Evolutionary conservation across 441 rosid species (phyloP), one percentile per base, ranked within the genome.

Genomic region (Gossypium laxum): DNA sequence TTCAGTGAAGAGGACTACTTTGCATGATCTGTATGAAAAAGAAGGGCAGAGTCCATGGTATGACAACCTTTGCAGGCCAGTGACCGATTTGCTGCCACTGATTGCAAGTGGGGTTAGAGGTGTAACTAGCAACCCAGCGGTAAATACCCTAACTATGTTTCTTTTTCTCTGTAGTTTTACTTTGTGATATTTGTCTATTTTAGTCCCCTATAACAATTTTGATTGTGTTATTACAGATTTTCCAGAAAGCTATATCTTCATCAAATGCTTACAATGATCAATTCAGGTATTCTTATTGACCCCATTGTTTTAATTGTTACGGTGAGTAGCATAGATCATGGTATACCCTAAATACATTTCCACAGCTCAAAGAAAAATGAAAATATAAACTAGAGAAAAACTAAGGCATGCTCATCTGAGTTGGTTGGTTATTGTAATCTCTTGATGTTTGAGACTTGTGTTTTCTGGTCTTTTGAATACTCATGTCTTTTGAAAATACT

Each of bases 41-140:
- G 91, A 88, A 81, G 97, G 98, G 30, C 98, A 93, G 86, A 91
- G 98, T 82, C 98, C 98, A 30, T 93, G 98, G 98, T 93, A 93
- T 77, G 98, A 93, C 72, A 93, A 91, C 79, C 93, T 93, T 17
- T 93, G 97, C 86, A 85, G 98, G 30, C 98, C 98, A 0, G 96
- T 93, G n/a, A 90, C 96, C 0, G 96, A 93, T 83, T 84, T 93
- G 76, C 84, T 93, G 74, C 97, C 97, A 0, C 75, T 91, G 48
- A 90, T 93, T 8, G 92, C 81, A 68, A 88, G 82, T 68, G 98
- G 98, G 5, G 98, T 93, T 48, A 83, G 98, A 81, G 98, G 98
- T 67, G 98, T 93, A 6, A 93, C 98, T 26, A 93, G 98, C 88
- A 91, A 93, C 82, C 97, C 98, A 14, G 98, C 97, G 86, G 98